phyloP scores from a whole-genome alignment of 768 basidiomycete genomes.

The Pholiota microspora region DNA sequence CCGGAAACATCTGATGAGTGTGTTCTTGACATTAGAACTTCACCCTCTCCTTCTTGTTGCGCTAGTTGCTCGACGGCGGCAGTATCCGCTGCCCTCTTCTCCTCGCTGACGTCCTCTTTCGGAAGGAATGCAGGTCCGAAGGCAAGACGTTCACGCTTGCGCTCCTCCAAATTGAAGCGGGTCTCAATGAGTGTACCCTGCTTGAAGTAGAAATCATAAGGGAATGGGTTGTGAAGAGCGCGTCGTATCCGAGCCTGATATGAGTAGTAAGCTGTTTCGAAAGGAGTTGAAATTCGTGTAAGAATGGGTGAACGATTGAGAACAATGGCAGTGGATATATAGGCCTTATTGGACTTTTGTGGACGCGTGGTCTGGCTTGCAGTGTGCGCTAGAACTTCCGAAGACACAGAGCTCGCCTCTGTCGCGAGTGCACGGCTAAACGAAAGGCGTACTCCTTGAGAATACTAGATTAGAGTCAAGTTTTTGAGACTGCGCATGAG shows the following conservation, averaged over 20 bases:
- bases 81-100: constrained; percentile 50
- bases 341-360: constrained; percentile 31
- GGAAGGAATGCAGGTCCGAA: constrained; percentile 66
- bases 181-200: constrained; percentile 83
- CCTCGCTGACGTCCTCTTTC: constrained; percentile 42
- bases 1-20: constrained; percentile 57
- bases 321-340: constrained; percentile 62
- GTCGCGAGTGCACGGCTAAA: constrained; percentile 44
- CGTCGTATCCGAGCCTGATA: constrained; percentile 85
- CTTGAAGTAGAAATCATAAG: constrained; percentile 92
- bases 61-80: constrained; percentile 58
- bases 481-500: neutral
- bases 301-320: constrained; percentile 78
- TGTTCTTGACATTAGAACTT: constrained; percentile 58
- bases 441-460: constrained; percentile 13
- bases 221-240: constrained; percentile 85
- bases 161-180: constrained; percentile 76
- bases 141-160: constrained; percentile 63
- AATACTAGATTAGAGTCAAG: neutral
- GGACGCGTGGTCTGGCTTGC: constrained; percentile 15
- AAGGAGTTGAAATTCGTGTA: constrained; percentile 65
- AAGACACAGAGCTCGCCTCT: constrained; percentile 26
- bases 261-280: constrained; percentile 79
- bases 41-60: constrained; percentile 57
- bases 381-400: constrained; percentile 12